Evolutionary conservation across 2,329 filamentous ascomycete genomes (phyloP), one percentile per base, ranked within the genome.

Genomic region (Trichoderma atroviride): DNA sequence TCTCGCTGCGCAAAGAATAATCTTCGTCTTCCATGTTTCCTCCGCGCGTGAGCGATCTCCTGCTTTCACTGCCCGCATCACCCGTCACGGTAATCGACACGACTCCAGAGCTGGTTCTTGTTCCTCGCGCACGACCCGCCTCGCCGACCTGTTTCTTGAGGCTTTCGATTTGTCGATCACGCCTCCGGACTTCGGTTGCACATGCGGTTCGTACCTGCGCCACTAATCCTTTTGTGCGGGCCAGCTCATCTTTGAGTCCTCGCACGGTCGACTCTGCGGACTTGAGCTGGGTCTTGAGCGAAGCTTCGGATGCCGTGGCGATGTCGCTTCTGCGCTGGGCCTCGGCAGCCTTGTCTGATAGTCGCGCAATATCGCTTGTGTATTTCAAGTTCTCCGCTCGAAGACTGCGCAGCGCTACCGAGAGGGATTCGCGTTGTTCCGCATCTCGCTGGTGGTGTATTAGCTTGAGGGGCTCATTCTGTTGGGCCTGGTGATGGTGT

Each of bases 61-160:
- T 52, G 37, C 84, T 76, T 73, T 87, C 78, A 75, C 88, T 77
- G 78, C 84, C 78, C 73, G 83, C 71, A 68, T 89, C 83, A 75
- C 89, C 83, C 61, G 87, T 83, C 9, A 91, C 84, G 13, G 78
- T 85, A 65, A 91, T 89, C 14, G 82, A 84, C 7, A 87, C 85
- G 29, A 90, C 81, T 11, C 85, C 83, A 9, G 86, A 81, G 71
- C 83, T 87, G 71, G 83, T 85, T 57, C 82, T 83, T 56, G 84
- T 84, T 52, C 88, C 88, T 75, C 86, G 85, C 73, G 86, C 88
- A 72, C 88, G 87, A 58, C 85, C 88, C 76, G 87, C 87, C 66
- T 96, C 92, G 3, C 88, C 86, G 71, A 98, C 85, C 77, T 97
- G 93, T 74, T 91, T 91, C 83, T 97, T 98, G 72, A 99, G 84